Conservation (phyloP, 345 rosid species). For the Anacardium occidentale region DNA sequence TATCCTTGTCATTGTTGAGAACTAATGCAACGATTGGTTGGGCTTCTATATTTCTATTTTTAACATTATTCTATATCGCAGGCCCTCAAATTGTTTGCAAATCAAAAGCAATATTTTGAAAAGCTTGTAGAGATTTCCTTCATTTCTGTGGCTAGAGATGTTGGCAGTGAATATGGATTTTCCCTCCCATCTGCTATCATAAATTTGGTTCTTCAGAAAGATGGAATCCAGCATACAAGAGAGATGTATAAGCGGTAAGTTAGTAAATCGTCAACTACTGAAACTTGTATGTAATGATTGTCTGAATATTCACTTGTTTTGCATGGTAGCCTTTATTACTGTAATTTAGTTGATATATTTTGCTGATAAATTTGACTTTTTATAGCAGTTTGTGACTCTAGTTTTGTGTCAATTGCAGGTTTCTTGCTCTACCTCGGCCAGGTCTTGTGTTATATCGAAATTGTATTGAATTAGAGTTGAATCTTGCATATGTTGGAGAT, state of each 20-base stretch:
- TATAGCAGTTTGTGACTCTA: constrained; percentile 5
- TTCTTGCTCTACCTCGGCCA: constrained; percentile 75
- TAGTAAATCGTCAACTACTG: constrained; percentile 1
- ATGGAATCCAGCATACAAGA: constrained; percentile 62
- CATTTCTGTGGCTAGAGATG: constrained; percentile 49
- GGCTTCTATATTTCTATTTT: background rate
- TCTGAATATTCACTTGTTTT: background rate
- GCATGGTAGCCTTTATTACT: background rate
- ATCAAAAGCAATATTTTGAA: constrained; percentile 50
- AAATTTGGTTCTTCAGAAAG: constrained; percentile 58
- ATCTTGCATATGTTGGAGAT: constrained; percentile 54
- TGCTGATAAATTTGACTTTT: background rate
- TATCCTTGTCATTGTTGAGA: background rate
- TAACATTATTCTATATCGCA: constrained; percentile 30
- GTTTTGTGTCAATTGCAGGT: constrained; percentile 44
- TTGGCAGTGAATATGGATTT: constrained; percentile 58
- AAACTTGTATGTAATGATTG: background rate
- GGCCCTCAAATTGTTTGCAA: constrained; percentile 66
- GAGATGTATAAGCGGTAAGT: constrained; percentile 63
- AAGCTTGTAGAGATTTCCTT: constrained; percentile 73
- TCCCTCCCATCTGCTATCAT: constrained; percentile 61
- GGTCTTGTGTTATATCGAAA: constrained; percentile 56
- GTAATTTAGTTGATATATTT: background rate
- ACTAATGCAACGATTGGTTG: too few relatives aligned
- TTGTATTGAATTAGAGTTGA: constrained; percentile 80